Evolutionary conservation across 2,329 filamentous ascomycete species (phyloP), one percentile per base, ranked within the genome.

Genomic region (Bipolaris gigantea): DNA sequence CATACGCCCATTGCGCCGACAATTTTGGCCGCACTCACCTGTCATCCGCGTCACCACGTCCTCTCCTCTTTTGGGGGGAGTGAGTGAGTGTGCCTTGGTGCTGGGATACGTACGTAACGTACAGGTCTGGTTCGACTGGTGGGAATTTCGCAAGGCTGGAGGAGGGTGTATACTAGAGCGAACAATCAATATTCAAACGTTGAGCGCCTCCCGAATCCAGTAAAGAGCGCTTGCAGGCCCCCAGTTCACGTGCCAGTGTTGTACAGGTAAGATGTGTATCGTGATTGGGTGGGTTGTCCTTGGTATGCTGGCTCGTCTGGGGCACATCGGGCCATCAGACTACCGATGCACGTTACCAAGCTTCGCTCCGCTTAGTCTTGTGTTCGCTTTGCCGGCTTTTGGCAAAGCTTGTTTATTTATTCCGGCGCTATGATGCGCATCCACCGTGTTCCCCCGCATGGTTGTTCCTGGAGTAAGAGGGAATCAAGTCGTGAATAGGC

Each of bases 401-500:
- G 54, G 54, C 50, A 46, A 56, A 47, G 50, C 54, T 56, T 56
- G 47, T 43, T 38, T 30, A 30, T 30, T 30, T 30, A 36, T 54
- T 54, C 50, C 54, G 50, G 30, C 41, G 25, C 41, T 47, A 54
- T 35, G 18, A 18, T 25, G 18, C 11, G 16, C 42, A 36, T 35
- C 50, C 27, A 38, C 35, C 13, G 5, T 18, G n/a, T 7, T 41
- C 39, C 46, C 54, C 54, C 50, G 54, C 54, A 54, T 38, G 35
- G 13, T 19, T 7, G 2, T 33, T 38, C 34, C 19, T 13, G n/a
- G 23, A 15, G 18, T 15, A 21, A 25, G 7, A 21, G 15, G n/a
- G 15, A 11, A 9, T n/a, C 11, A 32, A 1, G 27, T 33, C 6
- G 18, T 6, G 9, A 39, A 16, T 27, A 16, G 33, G 13, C 32